Evolutionary conservation across 106 monocot genomes (phyloP), one percentile per base, ranked within the genome.

Genomic region (Dioscorea zingiberensis): DNA sequence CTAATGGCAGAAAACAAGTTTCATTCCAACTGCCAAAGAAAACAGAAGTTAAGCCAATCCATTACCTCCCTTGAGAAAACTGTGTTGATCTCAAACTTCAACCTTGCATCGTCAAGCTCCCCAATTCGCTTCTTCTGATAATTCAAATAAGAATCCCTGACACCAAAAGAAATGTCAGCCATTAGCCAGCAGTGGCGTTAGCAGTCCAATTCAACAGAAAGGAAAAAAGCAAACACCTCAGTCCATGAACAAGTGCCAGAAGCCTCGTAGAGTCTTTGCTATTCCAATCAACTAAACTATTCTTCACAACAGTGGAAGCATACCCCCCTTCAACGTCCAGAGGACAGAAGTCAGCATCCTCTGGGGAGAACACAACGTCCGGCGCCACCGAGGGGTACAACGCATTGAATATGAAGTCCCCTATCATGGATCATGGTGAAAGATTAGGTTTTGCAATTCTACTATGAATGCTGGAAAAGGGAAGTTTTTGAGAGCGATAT

Each of bases 81-180:
- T 2, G 97, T 92, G 65, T 56, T 86, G 21, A 89, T 77, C 58
- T 98, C 92, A 71, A 98, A 98, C 72, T 88, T 88, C 69, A 98
- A 66, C 38, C 97, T 81, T 9, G 73, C 79, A 66, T 98, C 97
- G 32, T 89, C 80, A 25, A 92, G 62, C 65, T 89, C 77, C 47
- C 32, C 73, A 13, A 83, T 81, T 24, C 72, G 80, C 75, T 77
- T 97, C 79, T 64, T 89, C 64, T 98, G 91, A 64, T 89, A 86
- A 23, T 73, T 54, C 69, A 66, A 25, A 46, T 98, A 91, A 49
- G 83, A 57, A 7, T 82, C 84, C 75, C 97, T 98, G 64, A n/a
- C 67, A 67, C 66, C 56, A 47, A 44, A 38, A 10, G 10, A 38
- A 38, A 38, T 10, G 38, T 10, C 38, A 38, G 38, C 38, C 38